phyloP scores from a whole-genome alignment of 208 protist species.

The Trypanosoma scelopori region DNA sequence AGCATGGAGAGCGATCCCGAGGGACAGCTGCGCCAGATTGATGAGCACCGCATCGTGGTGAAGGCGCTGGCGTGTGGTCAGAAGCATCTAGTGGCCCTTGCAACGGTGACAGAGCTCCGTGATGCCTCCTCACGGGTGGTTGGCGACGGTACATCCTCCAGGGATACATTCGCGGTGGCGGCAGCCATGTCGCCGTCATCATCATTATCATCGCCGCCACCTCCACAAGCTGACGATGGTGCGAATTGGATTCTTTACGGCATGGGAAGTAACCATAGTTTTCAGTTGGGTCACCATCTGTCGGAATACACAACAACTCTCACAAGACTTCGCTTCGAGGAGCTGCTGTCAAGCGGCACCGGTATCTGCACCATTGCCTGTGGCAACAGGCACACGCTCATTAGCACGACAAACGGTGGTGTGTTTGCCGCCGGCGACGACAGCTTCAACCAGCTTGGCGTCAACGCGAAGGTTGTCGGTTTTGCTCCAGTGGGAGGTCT shows the following conservation, averaged over 20 bases:
- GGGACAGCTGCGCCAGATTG: constrained; percentile 1
- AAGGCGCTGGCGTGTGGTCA: constrained; percentile 44
- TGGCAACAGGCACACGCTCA: constrained; percentile 60
- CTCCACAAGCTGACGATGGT: neutral
- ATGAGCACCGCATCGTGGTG: constrained; percentile 38
- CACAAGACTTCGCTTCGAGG: constrained; percentile 50
- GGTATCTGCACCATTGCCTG: constrained; percentile 47
- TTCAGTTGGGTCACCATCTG: constrained; percentile 67
- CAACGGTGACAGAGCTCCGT: constrained; percentile 20
- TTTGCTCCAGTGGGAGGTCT: constrained; percentile 57
- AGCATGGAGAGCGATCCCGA: neutral
- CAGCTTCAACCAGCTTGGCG: constrained; percentile 65
- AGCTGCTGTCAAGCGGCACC: constrained; percentile 36
- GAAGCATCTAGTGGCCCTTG: constrained; percentile 56
- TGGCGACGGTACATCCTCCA: too few relatives aligned
- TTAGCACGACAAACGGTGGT: constrained; percentile 52
- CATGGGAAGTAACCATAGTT: constrained; percentile 77
- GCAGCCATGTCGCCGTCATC: too few relatives aligned
- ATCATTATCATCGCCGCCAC: neutral
- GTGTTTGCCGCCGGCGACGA: constrained; percentile 81
- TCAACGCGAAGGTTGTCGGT: constrained; percentile 30
- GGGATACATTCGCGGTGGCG: neutral
- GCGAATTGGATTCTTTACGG: constrained; percentile 37
- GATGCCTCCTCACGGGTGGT: neutral
- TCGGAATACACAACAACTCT: constrained; percentile 64